Conservation (phyloP, 1,139 yeast species). For the Suhomyces kunorum region DNA sequence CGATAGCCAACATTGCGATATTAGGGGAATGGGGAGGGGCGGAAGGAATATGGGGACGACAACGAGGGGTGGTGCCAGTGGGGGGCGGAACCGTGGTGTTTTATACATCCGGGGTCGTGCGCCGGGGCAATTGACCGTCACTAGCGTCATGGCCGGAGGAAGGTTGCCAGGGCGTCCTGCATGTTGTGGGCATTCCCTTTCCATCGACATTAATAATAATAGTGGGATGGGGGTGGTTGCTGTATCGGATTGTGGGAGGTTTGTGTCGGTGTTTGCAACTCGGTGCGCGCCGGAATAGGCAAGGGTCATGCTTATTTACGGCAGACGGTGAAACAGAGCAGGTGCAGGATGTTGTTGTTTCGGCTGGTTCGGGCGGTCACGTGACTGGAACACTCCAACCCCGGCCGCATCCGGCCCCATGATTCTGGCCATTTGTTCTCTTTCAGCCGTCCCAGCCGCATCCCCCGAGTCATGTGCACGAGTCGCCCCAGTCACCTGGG, state of each 20-base stretch:
- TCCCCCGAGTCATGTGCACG: no score
- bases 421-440: no score
- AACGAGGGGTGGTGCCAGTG: not conserved
- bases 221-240: slow-evolving; percentile 10
- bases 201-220: slow-evolving; percentile 11
- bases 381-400: slow-evolving; percentile 4
- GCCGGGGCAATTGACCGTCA: slow-evolving; percentile 3
- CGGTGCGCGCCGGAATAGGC: slow-evolving; percentile 16
- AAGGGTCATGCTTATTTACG: slow-evolving; percentile 19
- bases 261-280: slow-evolving; percentile 10
- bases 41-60: not conserved
- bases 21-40: not conserved
- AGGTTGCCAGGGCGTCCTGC: not conserved
- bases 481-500: not conserved
- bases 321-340: slow-evolving; percentile 15
- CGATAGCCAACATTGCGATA: slow-evolving; percentile 56
- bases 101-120: slow-evolving; percentile 9
- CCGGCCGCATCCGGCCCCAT: not conserved
- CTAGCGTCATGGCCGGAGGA: slow-evolving; percentile 7
- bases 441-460: no score
- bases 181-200: slow-evolving; percentile 9
- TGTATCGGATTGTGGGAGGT: slow-evolving; percentile 10
- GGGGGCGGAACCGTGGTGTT: not conserved
- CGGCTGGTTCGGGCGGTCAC: slow-evolving; percentile 23
- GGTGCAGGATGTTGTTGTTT: slow-evolving; percentile 15